Conservation (phyloP, 768 basidiomycete species). For the Cystobasidium tubakii region DNA sequence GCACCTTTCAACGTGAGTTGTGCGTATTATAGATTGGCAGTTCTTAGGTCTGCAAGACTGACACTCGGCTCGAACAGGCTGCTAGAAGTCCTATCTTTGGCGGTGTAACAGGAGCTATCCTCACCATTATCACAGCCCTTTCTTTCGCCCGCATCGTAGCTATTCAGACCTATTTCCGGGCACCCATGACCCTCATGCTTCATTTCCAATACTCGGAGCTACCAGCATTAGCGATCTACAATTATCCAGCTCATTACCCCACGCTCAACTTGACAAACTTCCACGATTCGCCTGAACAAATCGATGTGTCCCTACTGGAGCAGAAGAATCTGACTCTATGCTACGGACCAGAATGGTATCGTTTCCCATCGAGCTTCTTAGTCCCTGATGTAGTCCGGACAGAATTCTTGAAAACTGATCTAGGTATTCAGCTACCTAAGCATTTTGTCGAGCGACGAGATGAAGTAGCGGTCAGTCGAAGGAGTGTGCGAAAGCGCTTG, state of each 20-base stretch:
- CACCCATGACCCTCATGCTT: conserved; percentile 67
- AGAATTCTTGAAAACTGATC: conserved; percentile 86
- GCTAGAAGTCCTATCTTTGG: conserved; percentile 70
- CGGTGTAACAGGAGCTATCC: conserved; percentile 64
- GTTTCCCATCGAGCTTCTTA: conserved; percentile 84
- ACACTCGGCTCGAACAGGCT: conserved; percentile 53
- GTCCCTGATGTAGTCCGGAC: conserved; percentile 75
- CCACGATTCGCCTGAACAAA: conserved; percentile 52
- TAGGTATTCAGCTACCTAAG: conserved; percentile 78
- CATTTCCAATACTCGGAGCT: conserved; percentile 72
- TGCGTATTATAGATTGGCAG: not conserved
- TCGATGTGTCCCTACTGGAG: conserved; percentile 65
- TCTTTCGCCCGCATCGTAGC: conserved; percentile 76
- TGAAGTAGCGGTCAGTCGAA: conserved; percentile 46
- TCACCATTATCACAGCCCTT: conserved; percentile 62
- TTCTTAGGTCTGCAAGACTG: not conserved
- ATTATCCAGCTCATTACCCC: conserved; percentile 60
- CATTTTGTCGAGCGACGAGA: conserved; percentile 60
- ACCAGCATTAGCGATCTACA: conserved; percentile 58
- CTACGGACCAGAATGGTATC: conserved; percentile 90
- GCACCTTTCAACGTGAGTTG: conserved; percentile 73
- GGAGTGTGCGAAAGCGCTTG: conserved; percentile 55
- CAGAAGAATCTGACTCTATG: conserved; percentile 72
- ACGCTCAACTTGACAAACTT: conserved; percentile 47
- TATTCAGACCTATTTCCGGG: conserved; percentile 80